phyloP scores from a whole-genome alignment of 2,329 filamentous ascomycete genomes.

The Allantophomopsis lycopodina region DNA sequence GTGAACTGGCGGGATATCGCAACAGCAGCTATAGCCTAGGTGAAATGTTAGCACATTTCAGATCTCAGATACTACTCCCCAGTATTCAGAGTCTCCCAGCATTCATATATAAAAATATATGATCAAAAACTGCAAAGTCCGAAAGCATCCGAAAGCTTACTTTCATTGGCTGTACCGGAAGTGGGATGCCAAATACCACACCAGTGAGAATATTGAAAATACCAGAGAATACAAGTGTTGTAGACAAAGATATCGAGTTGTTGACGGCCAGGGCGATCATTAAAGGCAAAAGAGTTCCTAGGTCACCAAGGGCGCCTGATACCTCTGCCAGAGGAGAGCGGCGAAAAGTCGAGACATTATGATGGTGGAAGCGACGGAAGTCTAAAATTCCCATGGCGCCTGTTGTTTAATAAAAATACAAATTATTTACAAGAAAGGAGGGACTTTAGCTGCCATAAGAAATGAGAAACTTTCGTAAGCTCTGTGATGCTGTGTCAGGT shows the following conservation, averaged over 20 bases:
- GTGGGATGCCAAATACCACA: slow-evolving; percentile 68
- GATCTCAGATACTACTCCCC: no score
- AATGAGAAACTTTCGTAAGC: background rate
- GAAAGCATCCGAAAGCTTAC: slow-evolving; percentile 16
- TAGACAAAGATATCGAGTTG: slow-evolving; percentile 65
- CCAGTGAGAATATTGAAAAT: slow-evolving; percentile 79
- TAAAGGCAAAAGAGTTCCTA: slow-evolving; percentile 80
- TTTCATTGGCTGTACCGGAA: slow-evolving; percentile 85
- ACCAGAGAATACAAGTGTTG: slow-evolving; percentile 80
- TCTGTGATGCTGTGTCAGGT: background rate
- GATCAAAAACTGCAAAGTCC: background rate
- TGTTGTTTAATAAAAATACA: no score
- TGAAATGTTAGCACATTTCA: slow-evolving; percentile 14
- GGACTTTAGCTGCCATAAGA: no score
- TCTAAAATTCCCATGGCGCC: background rate
- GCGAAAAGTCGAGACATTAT: slow-evolving; percentile 43
- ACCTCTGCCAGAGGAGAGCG: slow-evolving; percentile 56
- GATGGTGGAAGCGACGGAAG: slow-evolving; percentile 12
- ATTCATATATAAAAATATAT: slow-evolving; percentile 2
- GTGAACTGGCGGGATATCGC: slow-evolving; percentile 61
- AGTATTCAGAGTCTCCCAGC: slow-evolving; percentile 12
- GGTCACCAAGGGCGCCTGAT: slow-evolving; percentile 76
- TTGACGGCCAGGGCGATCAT: slow-evolving; percentile 76
- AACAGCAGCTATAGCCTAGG: slow-evolving; percentile 73
- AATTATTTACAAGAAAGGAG: no score